These are phyloP conservation scores for Phaeosphaeria sp. DNA, from an alignment of 2,329 filamentous ascomycete species.

Conservation along the genomic window DNA sequence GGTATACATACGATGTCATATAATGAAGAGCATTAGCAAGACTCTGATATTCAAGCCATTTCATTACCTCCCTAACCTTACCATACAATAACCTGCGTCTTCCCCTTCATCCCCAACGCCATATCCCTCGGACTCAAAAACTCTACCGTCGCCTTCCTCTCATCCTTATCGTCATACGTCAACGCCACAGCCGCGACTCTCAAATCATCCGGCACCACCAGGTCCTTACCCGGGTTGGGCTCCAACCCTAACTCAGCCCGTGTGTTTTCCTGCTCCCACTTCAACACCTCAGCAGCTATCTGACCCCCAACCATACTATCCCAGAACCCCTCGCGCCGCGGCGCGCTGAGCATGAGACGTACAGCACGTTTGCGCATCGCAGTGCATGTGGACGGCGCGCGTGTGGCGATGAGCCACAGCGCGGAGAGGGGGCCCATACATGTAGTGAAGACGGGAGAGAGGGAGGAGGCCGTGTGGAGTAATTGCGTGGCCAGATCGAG, in stretches of 20 bases:
- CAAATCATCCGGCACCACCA: slow-evolving; percentile 29
- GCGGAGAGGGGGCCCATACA: slow-evolving; percentile 31
- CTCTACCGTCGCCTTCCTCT: slow-evolving; percentile 23
- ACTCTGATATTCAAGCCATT: too few relatives aligned
- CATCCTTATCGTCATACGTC: slow-evolving; percentile 22
- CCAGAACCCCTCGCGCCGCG: slow-evolving; percentile 58
- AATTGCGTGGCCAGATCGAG: slow-evolving; percentile 22
- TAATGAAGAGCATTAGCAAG: too few relatives aligned
- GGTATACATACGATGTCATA: too few relatives aligned
- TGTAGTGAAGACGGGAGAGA: slow-evolving; percentile 34
- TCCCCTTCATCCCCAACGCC: slow-evolving; percentile 18
- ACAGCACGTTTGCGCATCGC: slow-evolving; percentile 33
- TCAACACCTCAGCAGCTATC: slow-evolving; percentile 33
- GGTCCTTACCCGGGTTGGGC: slow-evolving; percentile 2
- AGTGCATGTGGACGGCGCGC: slow-evolving; percentile 24
- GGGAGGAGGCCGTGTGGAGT: slow-evolving; percentile 7
- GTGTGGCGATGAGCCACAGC: slow-evolving; percentile 34
- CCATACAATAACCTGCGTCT: slow-evolving; percentile 1
- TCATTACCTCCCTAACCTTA: too few relatives aligned
- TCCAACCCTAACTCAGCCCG: slow-evolving; percentile 16
- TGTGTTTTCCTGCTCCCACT: slow-evolving; percentile 34
- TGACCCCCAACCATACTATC: slow-evolving; percentile 67
- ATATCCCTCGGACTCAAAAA: slow-evolving; percentile 28
- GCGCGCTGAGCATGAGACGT: slow-evolving; percentile 32
- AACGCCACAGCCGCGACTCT: slow-evolving; percentile 29